A percentile compares a stretch with the other conserved stretches of the same genome.
phyloP scores from a whole-genome alignment of 2,329 filamentous ascomycete genomes.

The Talaromyces amestolkiae region DNA sequence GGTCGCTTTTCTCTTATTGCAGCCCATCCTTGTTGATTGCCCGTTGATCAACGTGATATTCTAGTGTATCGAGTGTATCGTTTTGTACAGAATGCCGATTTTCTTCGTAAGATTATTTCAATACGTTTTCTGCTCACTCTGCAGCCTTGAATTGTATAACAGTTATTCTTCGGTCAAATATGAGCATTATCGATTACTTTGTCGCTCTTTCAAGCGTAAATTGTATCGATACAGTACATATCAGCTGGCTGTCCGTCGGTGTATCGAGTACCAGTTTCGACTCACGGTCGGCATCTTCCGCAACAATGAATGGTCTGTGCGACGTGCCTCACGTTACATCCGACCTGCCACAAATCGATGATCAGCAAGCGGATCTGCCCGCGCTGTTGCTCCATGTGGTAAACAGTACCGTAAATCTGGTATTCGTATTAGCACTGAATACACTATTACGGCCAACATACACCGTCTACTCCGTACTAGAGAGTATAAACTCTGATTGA shows the following conservation, averaged over 20 bases:
- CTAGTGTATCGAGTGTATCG: background rate
- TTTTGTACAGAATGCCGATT: background rate
- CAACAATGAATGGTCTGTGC: background rate
- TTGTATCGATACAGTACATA: background rate
- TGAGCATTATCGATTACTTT: background rate
- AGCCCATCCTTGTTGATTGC: background rate
- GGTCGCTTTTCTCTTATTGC: background rate
- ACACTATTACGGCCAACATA: background rate
- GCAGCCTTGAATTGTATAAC: background rate
- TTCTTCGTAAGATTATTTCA: background rate
- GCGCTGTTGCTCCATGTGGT: constrained; percentile 4
- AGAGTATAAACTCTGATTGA: background rate
- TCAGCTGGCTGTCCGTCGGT: background rate
- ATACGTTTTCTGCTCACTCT: background rate
- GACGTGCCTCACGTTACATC: constrained; percentile 1
- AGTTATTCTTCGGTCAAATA: background rate
- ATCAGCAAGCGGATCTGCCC: constrained; percentile 10
- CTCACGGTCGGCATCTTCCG: constrained; percentile 2
- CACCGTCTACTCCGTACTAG: background rate
- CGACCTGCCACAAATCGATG: constrained; percentile 7
- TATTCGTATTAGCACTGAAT: background rate
- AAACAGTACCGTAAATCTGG: background rate
- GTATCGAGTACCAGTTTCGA: background rate
- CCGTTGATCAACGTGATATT: constrained; percentile 1
- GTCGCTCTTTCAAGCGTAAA: background rate